A percentile compares a stretch with the other conserved stretches of the same genome.
Conservation (phyloP, 306 rosid species). For the Parietaria judaica region DNA sequence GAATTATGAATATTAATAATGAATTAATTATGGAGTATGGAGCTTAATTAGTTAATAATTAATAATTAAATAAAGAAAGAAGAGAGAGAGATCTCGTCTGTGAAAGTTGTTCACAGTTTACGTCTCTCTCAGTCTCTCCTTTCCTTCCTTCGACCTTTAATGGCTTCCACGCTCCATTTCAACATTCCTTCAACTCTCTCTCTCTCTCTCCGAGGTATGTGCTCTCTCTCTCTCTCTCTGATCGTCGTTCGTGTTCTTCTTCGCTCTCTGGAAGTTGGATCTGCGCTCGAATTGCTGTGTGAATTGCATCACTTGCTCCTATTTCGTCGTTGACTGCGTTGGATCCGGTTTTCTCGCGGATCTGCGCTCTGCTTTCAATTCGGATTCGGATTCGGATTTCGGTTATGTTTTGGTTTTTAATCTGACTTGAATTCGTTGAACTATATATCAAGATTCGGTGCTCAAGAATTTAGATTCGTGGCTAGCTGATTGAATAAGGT, state of each 20-base stretch:
- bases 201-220: slow-evolving; percentile 1
- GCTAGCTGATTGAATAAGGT: too few relatives aligned
- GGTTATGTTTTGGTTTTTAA: not conserved
- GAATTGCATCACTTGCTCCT: not conserved
- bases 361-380: not conserved
- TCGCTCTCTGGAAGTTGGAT: slow-evolving; percentile 5
- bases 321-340: not conserved
- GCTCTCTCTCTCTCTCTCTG: not conserved
- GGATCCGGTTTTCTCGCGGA: slow-evolving; percentile 3
- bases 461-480: too few relatives aligned
- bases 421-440: not conserved
- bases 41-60: too few relatives aligned
- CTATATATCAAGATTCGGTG: too few relatives aligned
- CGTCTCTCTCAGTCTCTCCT: slow-evolving; percentile 6
- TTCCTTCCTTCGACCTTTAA: slow-evolving; percentile 2
- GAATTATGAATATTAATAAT: too few relatives aligned
- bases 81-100: not conserved
- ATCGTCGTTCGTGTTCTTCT: not conserved
- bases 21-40: too few relatives aligned
- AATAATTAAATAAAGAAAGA: too few relatives aligned
- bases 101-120: not conserved
- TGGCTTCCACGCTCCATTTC: slow-evolving; percentile 9
- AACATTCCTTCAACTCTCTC: not conserved
- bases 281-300: not conserved
- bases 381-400: not conserved